phyloP scores from a whole-genome alignment of 176 grass and related monocot genomes.

The Lolium multiflorum region DNA sequence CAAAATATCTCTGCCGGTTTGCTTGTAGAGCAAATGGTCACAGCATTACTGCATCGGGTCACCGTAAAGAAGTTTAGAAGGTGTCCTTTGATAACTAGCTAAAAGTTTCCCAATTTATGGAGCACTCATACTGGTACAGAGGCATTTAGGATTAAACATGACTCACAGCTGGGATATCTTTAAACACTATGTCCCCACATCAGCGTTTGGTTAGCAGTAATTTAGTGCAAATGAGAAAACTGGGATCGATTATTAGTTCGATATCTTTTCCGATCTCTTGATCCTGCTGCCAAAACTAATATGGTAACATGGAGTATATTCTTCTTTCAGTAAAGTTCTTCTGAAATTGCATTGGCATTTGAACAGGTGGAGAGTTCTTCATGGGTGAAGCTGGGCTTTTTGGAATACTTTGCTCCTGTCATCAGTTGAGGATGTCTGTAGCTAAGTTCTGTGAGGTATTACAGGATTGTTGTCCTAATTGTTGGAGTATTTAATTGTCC shows the following conservation, averaged over 20 bases:
- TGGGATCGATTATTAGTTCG: slow-evolving; percentile 19
- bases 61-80: slow-evolving; percentile 23
- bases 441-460: slow-evolving; percentile 91
- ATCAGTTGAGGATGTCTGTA: slow-evolving; percentile 79
- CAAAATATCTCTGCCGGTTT: background rate
- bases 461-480: slow-evolving; percentile 22
- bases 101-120: background rate
- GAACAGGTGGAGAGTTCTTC: slow-evolving; percentile 86
- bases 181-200: background rate
- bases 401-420: slow-evolving; percentile 81
- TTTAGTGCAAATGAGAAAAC: slow-evolving; percentile 31
- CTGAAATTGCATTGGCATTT: slow-evolving; percentile 37
- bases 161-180: background rate
- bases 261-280: slow-evolving; percentile 10
- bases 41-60: background rate
- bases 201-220: slow-evolving; percentile 9
- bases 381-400: slow-evolving; percentile 67
- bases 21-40: background rate
- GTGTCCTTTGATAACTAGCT: slow-evolving; percentile 1
- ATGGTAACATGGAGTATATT: background rate
- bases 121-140: background rate
- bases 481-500: slow-evolving; percentile 16
- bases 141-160: slow-evolving; percentile 10
- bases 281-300: slow-evolving; percentile 24
- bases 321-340: background rate